Conservation (phyloP, 2,329 filamentous ascomycete genomes). For the Cercospora sesami region DNA sequence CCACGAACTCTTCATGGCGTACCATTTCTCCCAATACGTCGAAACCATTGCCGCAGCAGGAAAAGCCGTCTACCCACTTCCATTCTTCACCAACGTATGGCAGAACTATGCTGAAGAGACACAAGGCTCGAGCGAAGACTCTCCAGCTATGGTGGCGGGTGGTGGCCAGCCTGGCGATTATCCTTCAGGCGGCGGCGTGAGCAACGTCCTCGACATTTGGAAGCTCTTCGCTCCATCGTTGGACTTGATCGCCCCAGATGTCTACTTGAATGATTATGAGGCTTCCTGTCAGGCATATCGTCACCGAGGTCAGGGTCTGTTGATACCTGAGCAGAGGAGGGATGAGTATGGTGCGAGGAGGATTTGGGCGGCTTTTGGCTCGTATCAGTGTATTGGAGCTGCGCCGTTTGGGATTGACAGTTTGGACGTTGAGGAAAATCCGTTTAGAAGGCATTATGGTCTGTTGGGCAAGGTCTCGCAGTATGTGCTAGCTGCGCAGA, state of each 20-base stretch:
- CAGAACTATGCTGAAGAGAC: too few relatives aligned
- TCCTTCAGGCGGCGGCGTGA: slow-evolving; percentile 50
- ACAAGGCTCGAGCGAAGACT: too few relatives aligned
- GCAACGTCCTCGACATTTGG: slow-evolving; percentile 51
- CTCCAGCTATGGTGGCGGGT: too few relatives aligned
- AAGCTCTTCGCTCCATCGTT: slow-evolving; percentile 45
- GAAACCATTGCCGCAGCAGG: too few relatives aligned
- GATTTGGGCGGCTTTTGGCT: slow-evolving; percentile 47
- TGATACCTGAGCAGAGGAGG: too few relatives aligned
- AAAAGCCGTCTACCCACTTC: too few relatives aligned
- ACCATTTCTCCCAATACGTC: too few relatives aligned
- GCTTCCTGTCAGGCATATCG: too few relatives aligned
- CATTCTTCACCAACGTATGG: too few relatives aligned
- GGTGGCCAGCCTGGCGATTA: slow-evolving; percentile 23
- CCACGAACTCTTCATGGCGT: too few relatives aligned
- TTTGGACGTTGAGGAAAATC: slow-evolving; percentile 36
- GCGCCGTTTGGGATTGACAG: slow-evolving; percentile 50
- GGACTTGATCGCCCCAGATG: slow-evolving; percentile 51
- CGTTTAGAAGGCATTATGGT: slow-evolving; percentile 45
- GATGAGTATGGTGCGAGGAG: slow-evolving; percentile 42
- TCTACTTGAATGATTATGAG: slow-evolving; percentile 46
- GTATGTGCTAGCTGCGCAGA: slow-evolving; percentile 46
- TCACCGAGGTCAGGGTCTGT: too few relatives aligned
- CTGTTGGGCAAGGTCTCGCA: slow-evolving; percentile 41
- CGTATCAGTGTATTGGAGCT: slow-evolving; percentile 43